Percentiles rank a stretch among this genome's conserved stretches.
Evolutionary conservation across 2,329 filamentous ascomycete species (phyloP).

Genomic region (Lasiodiplodia sp.): DNA sequence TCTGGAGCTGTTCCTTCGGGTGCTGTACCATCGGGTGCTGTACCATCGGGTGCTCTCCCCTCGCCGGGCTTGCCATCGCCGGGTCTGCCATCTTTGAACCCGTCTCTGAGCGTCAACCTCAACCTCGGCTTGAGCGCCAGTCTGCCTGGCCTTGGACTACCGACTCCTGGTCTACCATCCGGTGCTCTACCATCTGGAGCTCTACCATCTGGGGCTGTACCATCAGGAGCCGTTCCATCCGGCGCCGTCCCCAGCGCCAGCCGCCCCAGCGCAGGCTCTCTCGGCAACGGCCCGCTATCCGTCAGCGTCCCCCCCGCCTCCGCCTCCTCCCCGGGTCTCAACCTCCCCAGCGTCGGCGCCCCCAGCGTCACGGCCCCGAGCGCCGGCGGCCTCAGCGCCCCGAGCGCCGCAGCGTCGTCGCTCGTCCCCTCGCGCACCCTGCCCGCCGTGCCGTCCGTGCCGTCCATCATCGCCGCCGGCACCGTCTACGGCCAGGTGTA

Average conservation of each 20-base stretch:
- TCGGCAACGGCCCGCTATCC: neutral
- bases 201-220: neutral
- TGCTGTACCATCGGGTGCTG: neutral
- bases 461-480: slow-evolving; percentile 25
- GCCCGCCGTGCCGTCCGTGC: neutral
- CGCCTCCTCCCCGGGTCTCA: neutral
- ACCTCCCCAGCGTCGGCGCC: neutral
- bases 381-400: neutral
- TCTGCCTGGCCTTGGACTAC: neutral
- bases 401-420: neutral
- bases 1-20: neutral
- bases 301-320: neutral
- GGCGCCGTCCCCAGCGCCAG: neutral
- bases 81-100: too few relatives aligned
- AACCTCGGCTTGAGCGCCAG: neutral
- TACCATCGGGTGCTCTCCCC: neutral
- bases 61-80: neutral
- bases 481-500: slow-evolving; percentile 28
- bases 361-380: neutral
- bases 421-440: neutral
- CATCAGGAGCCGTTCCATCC: neutral
- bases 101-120: neutral
- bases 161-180: neutral
- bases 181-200: neutral
- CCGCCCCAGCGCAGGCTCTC: too few relatives aligned